Conservation (phyloP, 768 basidiomycete genomes). For the Tephrocybe sp. region DNA sequence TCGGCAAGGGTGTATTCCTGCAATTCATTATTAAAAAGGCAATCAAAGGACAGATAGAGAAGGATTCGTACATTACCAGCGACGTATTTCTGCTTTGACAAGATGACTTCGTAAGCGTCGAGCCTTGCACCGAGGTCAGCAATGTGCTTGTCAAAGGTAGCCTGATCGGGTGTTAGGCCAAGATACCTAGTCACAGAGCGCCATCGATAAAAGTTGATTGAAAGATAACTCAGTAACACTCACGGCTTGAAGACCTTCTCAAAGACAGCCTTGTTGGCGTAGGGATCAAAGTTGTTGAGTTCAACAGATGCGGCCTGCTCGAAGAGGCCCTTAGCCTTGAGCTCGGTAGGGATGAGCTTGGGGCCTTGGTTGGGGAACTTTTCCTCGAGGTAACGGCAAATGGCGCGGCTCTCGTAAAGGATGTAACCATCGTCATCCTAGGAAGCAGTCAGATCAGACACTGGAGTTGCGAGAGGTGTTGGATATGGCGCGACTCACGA, state of each 20-base stretch:
- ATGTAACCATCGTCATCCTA: constrained; percentile 57
- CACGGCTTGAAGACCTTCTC: constrained; percentile 59
- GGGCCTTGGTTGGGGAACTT: constrained; percentile 56
- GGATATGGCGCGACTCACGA: constrained; percentile 30
- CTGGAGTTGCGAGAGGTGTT: neutral
- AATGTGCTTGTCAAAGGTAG: constrained; percentile 24
- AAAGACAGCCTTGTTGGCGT: constrained; percentile 32
- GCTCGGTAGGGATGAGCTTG: constrained; percentile 49
- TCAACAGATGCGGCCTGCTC: constrained; percentile 55
- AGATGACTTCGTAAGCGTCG: constrained; percentile 51
- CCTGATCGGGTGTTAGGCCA: constrained; percentile 12
- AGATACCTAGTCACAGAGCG: neutral
- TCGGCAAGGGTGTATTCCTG: constrained; percentile 19
- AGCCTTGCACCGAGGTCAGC: constrained; percentile 37
- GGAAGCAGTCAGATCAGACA: neutral
- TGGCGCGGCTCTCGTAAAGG: constrained; percentile 64
- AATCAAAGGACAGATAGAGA: neutral
- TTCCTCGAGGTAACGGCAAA: constrained; percentile 54
- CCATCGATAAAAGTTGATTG: neutral
- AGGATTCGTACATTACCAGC: constrained; percentile 49
- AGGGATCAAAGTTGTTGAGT: constrained; percentile 46
- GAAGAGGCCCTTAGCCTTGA: constrained; percentile 39
- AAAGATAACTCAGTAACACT: constrained; percentile 13
- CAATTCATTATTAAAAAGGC: neutral
- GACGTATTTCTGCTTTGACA: constrained; percentile 52